Percentiles rank a stretch among this genome's conserved stretches.
phyloP scores from a whole-genome alignment of 148 eudicot species.

The Heliosperma pusillum region DNA sequence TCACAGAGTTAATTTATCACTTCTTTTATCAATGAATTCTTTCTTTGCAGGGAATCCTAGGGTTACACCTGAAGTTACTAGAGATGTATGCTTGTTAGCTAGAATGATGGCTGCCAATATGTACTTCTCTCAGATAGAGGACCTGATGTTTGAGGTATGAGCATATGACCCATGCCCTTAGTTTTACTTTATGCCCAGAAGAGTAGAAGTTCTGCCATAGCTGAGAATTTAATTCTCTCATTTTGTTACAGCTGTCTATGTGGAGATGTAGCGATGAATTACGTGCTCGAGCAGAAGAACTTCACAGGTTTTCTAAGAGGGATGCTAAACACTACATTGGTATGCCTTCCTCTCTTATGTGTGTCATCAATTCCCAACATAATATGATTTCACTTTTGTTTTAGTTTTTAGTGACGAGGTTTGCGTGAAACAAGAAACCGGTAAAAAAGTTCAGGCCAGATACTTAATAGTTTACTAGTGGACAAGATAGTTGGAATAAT shows the following conservation, averaged over 20 bases:
- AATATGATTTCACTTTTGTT: not conserved
- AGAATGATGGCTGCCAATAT: constrained; percentile 95
- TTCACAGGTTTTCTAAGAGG: constrained; percentile 61
- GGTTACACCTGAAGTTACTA: constrained; percentile 91
- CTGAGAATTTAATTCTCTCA: constrained; percentile 3
- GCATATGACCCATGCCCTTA: constrained; percentile 15
- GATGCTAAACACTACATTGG: constrained; percentile 93
- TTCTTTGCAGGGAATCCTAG: constrained; percentile 72
- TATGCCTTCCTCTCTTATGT: constrained; percentile 23
- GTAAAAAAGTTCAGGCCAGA: not conserved
- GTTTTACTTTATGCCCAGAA: constrained; percentile 13
- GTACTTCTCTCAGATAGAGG: constrained; percentile 91
- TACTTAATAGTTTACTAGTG: not conserved
- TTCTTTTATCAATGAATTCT: not conserved
- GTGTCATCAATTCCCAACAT: not conserved
- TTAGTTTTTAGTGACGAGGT: not conserved
- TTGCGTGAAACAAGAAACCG: not conserved
- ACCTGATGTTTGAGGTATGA: constrained; percentile 82
- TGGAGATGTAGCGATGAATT: constrained; percentile 94
- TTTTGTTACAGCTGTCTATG: constrained; percentile 61
- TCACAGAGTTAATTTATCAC: not conserved
- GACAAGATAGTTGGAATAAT: not conserved
- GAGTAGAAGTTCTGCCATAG: not conserved
- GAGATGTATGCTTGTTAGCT: constrained; percentile 89
- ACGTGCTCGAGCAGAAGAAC: constrained; percentile 69